Percentiles rank a stretch among this genome's conserved stretches.
Evolutionary conservation across 441 rosid species (phyloP).

Genomic region (Corymbia citriodora): DNA sequence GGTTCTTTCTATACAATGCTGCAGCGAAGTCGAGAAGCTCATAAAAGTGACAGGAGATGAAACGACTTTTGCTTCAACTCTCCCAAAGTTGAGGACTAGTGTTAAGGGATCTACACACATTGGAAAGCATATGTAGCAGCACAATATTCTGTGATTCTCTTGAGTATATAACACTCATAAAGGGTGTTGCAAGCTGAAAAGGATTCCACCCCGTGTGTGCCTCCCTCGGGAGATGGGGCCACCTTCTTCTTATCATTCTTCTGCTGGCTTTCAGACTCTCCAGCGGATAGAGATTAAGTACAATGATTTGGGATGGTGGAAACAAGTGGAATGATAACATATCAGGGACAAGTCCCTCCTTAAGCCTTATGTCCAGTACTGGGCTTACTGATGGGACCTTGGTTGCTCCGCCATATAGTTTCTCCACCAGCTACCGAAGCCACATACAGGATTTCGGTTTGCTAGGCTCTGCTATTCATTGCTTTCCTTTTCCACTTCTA

Average conservation of each 20-base stretch:
- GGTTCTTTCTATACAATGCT: not conserved
- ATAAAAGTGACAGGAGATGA: not conserved
- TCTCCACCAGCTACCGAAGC: not conserved
- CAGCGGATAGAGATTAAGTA: not conserved
- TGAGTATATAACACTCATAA: not conserved
- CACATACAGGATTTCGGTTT: not conserved
- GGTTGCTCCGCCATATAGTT: not conserved
- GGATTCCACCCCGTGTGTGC: not conserved
- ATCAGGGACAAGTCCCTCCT: not conserved
- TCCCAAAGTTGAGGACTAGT: not conserved
- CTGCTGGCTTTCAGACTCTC: not conserved
- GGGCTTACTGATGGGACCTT: not conserved
- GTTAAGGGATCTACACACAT: not conserved
- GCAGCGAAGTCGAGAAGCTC: slow-evolving; percentile 9
- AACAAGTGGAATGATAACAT: not conserved
- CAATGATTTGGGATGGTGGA: not conserved
- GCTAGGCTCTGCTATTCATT: not conserved
- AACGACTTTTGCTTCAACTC: not conserved
- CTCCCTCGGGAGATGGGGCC: not conserved
- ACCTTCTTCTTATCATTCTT: not conserved
- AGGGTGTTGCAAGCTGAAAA: not conserved
- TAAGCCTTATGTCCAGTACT: not conserved
- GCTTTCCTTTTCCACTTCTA: not conserved
- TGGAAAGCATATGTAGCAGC: slow-evolving; percentile 8
- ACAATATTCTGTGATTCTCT: slow-evolving; percentile 3